These are phyloP conservation scores for Pythium sp. DNA, from an alignment of 352 stramenopile species.

Conservation along the genomic window DNA sequence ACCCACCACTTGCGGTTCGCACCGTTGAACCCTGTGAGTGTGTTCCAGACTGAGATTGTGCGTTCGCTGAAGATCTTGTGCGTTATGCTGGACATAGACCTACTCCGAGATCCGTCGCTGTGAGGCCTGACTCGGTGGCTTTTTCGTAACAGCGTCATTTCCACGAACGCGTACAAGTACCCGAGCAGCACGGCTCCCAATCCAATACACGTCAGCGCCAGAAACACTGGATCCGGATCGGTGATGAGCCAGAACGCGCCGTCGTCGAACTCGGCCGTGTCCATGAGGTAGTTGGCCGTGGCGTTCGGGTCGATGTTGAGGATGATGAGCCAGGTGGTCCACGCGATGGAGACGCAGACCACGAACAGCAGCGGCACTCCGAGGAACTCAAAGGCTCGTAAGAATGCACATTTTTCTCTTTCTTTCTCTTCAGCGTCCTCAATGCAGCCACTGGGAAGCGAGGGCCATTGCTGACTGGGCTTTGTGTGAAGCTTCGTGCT, in stretches of 20 bases:
- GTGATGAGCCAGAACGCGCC: conserved; percentile 17
- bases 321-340: not conserved
- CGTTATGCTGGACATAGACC: not conserved
- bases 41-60: not conserved
- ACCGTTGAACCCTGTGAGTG: conserved; percentile 1
- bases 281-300: conserved; percentile 8
- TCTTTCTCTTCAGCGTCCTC: too few relatives aligned
- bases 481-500: not conserved
- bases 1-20: conserved; percentile 11
- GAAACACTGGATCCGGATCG: conserved; percentile 1
- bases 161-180: conserved; percentile 1
- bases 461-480: not conserved
- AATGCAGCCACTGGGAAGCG: not conserved
- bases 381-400: not conserved
- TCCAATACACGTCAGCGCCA: not conserved
- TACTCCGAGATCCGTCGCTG: not conserved
- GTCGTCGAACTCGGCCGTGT: conserved; percentile 15
- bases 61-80: not conserved
- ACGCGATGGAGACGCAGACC: not conserved
- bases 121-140: not conserved
- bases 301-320: not conserved
- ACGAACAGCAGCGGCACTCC: not conserved
- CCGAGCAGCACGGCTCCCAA: conserved; percentile 2
- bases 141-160: not conserved
- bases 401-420: too few relatives aligned